phyloP scores from a whole-genome alignment of 2,329 filamentous ascomycete genomes.

The Exophiala sideris region DNA sequence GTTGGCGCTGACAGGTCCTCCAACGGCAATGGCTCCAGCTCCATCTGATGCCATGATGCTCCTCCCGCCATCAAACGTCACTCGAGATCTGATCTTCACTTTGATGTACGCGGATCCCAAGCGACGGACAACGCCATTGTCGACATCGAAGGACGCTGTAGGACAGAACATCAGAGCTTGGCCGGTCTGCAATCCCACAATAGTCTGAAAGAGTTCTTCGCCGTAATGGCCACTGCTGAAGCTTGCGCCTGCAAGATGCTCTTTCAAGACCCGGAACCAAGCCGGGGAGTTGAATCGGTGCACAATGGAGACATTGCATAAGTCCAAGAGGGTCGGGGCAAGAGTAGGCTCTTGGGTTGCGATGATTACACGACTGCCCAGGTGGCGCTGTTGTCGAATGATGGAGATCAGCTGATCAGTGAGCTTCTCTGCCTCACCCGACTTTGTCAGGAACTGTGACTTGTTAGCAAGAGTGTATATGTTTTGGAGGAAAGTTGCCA shows the following conservation, averaged over 20 bases:
- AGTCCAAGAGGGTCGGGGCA: constrained; percentile 63
- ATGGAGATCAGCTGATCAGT: constrained; percentile 61
- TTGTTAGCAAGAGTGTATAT: not conserved
- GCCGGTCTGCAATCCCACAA: constrained; percentile 48
- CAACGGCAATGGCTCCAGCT: not conserved
- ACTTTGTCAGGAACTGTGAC: constrained; percentile 57
- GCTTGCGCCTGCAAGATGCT: constrained; percentile 48
- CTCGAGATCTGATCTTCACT: constrained; percentile 39
- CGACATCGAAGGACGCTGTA: constrained; percentile 40
- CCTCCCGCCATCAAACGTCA: constrained; percentile 46
- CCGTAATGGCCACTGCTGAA: constrained; percentile 25
- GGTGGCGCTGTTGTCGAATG: constrained; percentile 69
- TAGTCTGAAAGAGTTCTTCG: constrained; percentile 41
- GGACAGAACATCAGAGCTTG: constrained; percentile 51
- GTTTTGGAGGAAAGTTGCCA: constrained; percentile 8
- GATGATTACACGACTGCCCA: constrained; percentile 64
- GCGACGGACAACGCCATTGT: constrained; percentile 18
- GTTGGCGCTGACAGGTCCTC: not conserved
- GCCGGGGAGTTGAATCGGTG: constrained; percentile 67
- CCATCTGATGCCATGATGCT: constrained; percentile 34
- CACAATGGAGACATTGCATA: constrained; percentile 69
- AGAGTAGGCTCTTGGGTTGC: constrained; percentile 76
- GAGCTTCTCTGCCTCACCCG: constrained; percentile 54
- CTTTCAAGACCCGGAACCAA: constrained; percentile 53
- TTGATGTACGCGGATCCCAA: constrained; percentile 36